Conservation (phyloP, 2,329 filamentous ascomycete genomes). For the Phialophora expanda region DNA sequence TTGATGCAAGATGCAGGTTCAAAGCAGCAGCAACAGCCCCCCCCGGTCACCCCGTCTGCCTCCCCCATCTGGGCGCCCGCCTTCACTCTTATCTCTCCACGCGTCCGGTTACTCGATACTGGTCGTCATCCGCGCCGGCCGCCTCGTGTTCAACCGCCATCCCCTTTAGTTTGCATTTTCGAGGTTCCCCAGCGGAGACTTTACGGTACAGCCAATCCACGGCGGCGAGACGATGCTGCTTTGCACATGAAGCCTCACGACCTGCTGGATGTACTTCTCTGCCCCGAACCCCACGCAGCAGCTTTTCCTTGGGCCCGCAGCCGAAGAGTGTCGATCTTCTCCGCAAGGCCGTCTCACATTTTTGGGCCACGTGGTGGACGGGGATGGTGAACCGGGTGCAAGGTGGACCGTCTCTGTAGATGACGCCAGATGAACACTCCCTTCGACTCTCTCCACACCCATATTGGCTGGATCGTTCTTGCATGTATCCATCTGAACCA, state of each 20-base stretch:
- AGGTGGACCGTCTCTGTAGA: not conserved
- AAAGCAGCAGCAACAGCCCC: not conserved
- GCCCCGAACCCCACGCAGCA: not conserved
- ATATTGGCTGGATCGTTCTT: not conserved
- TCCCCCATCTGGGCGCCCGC: not conserved
- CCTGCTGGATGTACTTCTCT: not conserved
- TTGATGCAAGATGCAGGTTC: not conserved
- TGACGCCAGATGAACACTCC: not conserved
- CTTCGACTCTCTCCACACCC: not conserved
- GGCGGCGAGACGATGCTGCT: not conserved
- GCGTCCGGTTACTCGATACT: slow-evolving; percentile 3
- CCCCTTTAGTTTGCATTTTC: not conserved
- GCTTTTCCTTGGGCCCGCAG: not conserved
- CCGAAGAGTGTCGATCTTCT: not conserved
- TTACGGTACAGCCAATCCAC: not conserved
- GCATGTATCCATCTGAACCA: not conserved
- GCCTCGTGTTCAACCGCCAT: not conserved
- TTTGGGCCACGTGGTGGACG: not conserved
- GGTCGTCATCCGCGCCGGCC: not conserved
- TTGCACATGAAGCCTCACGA: not conserved
- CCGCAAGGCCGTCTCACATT: not conserved
- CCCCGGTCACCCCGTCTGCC: not conserved
- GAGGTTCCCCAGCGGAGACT: not conserved
- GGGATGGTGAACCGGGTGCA: not conserved
- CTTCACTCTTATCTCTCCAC: not conserved